Evolutionary conservation across 257 asterid species (phyloP), one percentile per base, ranked within the genome.

Genomic region (Scutellaria barbata): DNA sequence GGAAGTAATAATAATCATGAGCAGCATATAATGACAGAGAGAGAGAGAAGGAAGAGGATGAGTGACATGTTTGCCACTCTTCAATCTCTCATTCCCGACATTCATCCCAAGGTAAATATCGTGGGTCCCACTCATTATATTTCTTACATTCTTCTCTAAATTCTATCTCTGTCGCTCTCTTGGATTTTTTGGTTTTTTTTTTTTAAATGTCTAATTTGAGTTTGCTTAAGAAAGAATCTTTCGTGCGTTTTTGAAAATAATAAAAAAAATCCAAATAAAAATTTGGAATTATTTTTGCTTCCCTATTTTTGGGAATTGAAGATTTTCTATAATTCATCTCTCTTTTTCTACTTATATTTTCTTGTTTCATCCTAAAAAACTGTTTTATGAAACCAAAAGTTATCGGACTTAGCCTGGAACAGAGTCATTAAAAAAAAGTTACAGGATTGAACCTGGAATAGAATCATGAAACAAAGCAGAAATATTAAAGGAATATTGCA

Each of bases 21-120:
- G 81, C 50, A 77, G 73, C 96, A 86, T 54, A 86, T 81, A 73
- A 81, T 79, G 86, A 89, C 91, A 0, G 95, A 92, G 74, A 88
- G 96, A 72, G 91, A 89, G 65, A 85, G 96, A 74, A 88, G 96
- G 75, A 89, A 86, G 74, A 92, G 82, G 88, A 92, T 92, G 96
- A 80, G 87, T 55, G 63, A 79, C 63, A 80, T 84, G 91, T 92
- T 92, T 59, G 50, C 83, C 0, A 78, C 11, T 77, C 96, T 92
- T 69, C 96, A 86, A 43, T 77, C 82, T 73, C 79, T 92, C 85
- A 87, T 92, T 67, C 98, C 98, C 42, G 84, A 90, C 0, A 87
- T 88, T 63, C 87, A 89, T 47, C 80, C 87, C 0, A 89, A 83
- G 96, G 98, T 92, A 84, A 22, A 77, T 4, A 6, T 46, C 4